Base-by-base conservation (phyloP, 2,329 filamentous ascomycete genomes). In the Ceratocystis cacaofunesta region DNA sequence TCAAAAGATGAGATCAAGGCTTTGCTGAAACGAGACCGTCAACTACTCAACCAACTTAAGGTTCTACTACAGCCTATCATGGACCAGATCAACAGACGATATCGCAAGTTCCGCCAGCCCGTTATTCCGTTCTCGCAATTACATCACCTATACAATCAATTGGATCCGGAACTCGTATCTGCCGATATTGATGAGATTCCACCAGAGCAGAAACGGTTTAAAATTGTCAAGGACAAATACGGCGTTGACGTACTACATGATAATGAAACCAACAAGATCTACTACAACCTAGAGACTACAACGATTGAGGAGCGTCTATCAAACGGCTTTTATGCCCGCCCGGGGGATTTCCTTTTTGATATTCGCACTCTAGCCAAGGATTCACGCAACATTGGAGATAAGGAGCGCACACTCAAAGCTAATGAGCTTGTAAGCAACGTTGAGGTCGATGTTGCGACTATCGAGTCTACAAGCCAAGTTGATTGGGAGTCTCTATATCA, bases 261-360 rank as follows among this genome's bases (percentile, higher is more conserved):
- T 69, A 85, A 84, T 4, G 81, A 82, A 1, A 89, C 85, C 1
- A 85, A 85, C 66, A 96, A 94, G 74, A 94, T 92, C 74, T 97
- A 87, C 74, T 97, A 96, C 78, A 99, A 99, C 70, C 79, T 99
- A 58, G 92, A 97, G 72, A 89, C 92, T 10, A 87, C 87, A 2
- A 92, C 88, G 0, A 96, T 99, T 64, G 94, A 99, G 76, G 91
- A 96, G 73, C 86, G 94, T n/a, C 79, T 99, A 43, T 95, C 91
- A 3, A 97, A 99, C 73, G 94, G 94, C 4, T 99, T 90, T 75
- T 99, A 99, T 75, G 90, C 91, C 70, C 85, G 92, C 10, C 90
- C 92, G 0, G 87, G 87, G 70, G 92, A 96, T 73, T 99, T 96
- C 72, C 76, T 95, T 62, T 85, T 86, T 50, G 94, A 99, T 73